These are phyloP conservation scores for Monosporascus sp. DNA, from an alignment of 2,329 filamentous ascomycete species.

Conservation along the genomic window DNA sequence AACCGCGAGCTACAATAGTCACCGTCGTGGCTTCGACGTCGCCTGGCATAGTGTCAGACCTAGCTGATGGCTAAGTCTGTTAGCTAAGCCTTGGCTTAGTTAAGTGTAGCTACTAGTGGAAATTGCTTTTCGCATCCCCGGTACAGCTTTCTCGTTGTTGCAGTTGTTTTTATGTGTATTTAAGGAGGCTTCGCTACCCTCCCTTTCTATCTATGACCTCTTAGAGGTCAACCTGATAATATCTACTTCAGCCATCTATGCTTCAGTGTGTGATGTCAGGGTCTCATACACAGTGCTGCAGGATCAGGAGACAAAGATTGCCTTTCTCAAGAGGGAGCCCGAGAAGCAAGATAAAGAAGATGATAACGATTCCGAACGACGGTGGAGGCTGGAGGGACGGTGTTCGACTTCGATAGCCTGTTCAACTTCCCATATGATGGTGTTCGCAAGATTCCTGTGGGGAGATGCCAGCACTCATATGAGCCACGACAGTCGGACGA, in stretches of 20 bases:
- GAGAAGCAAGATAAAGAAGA: slow-evolving; percentile 1
- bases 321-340: neutral
- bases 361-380: neutral
- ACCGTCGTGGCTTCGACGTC: slow-evolving; percentile 1
- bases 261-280: no score
- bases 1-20: slow-evolving; percentile 1
- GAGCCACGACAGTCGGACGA: neutral
- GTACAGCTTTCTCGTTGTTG: no score
- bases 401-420: neutral
- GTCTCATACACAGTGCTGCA: neutral
- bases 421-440: neutral
- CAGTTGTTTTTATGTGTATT: no score
- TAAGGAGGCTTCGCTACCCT: no score
- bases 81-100: no score
- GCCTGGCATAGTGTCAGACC: neutral
- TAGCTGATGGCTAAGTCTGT: no score
- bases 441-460: neutral
- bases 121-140: no score
- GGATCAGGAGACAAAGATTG: slow-evolving; percentile 2
- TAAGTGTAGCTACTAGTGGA: no score
- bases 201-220: no score
- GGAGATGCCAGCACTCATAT: neutral
- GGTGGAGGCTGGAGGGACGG: neutral
- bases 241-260: no score
- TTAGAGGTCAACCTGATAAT: no score